phyloP scores from a whole-genome alignment of 306 rosid species.

The Elaeagnus macrophylla region DNA sequence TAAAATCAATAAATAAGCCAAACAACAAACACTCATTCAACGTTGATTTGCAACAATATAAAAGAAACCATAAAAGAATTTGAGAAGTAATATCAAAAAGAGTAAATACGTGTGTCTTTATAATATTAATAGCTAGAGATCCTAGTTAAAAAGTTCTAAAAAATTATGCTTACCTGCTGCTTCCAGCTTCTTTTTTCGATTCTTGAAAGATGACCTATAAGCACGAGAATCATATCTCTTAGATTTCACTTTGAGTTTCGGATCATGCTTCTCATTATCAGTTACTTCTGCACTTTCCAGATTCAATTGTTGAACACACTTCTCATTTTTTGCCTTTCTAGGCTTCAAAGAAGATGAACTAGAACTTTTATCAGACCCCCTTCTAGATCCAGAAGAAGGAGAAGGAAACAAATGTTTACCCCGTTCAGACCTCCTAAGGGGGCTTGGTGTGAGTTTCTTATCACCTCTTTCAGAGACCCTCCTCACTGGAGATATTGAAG shows the following conservation, averaged over 20 bases:
- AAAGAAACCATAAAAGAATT: not conserved
- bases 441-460: conserved; percentile 34
- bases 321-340: conserved; percentile 38
- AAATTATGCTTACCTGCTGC: conserved; percentile 17
- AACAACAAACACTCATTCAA: conserved; percentile 5
- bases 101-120: not conserved
- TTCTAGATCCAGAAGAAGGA: conserved; percentile 35
- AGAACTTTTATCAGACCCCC: conserved; percentile 27
- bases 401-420: conserved; percentile 24
- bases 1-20: not conserved
- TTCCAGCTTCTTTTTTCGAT: conserved; percentile 21
- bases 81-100: not conserved
- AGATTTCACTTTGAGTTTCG: conserved; percentile 20
- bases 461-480: conserved; percentile 35
- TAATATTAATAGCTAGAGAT: not conserved
- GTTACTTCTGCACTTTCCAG: conserved; percentile 30
- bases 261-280: conserved; percentile 19
- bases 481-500: conserved; percentile 19
- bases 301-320: conserved; percentile 36
- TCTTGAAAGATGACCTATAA: conserved; percentile 32
- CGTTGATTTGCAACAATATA: conserved; percentile 10
- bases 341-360: conserved; percentile 27
- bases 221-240: conserved; percentile 34
- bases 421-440: conserved; percentile 54
- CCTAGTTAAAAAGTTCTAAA: not conserved